phyloP scores from a whole-genome alignment of 2,329 filamentous ascomycete species.

The Ophiocordyceps sinensis region DNA sequence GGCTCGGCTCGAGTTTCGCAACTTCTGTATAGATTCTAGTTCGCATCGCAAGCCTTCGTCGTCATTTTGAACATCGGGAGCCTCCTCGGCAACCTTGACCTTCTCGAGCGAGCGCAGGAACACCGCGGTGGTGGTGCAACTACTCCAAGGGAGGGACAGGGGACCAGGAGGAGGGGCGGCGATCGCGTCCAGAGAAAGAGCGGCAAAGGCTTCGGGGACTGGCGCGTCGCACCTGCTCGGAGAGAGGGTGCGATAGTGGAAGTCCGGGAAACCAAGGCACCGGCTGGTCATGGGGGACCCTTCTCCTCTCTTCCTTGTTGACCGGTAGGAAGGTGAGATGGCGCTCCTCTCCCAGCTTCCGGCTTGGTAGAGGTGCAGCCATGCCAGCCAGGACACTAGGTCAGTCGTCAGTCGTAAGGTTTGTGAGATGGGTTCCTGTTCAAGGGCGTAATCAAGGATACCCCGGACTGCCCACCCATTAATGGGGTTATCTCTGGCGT shows the following conservation, averaged over 20 bases:
- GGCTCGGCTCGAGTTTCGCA: background rate
- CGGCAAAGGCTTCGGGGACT: background rate
- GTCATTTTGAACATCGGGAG: background rate
- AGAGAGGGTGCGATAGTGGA: background rate
- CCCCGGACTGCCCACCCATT: background rate
- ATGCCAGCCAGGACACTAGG: background rate
- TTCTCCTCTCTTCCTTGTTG: background rate
- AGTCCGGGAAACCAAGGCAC: background rate
- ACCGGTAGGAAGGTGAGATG: background rate
- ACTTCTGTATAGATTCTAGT: constrained; percentile 2
- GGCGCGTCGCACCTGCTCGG: background rate
- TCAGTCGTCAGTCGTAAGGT: background rate
- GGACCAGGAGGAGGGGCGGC: too few relatives aligned
- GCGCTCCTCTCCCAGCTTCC: background rate
- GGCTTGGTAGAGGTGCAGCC: background rate
- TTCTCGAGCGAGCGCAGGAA: background rate
- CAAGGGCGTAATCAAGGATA: background rate
- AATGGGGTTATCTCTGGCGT: background rate
- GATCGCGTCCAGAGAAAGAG: background rate
- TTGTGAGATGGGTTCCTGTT: background rate
- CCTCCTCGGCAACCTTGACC: background rate
- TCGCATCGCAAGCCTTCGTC: background rate
- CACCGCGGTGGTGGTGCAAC: background rate
- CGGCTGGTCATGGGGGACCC: background rate
- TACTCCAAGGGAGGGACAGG: background rate